Evolutionary conservation across 2,329 filamentous ascomycete genomes (phyloP), one percentile per base, ranked within the genome.

Genomic region (Claviceps fusiformis): DNA sequence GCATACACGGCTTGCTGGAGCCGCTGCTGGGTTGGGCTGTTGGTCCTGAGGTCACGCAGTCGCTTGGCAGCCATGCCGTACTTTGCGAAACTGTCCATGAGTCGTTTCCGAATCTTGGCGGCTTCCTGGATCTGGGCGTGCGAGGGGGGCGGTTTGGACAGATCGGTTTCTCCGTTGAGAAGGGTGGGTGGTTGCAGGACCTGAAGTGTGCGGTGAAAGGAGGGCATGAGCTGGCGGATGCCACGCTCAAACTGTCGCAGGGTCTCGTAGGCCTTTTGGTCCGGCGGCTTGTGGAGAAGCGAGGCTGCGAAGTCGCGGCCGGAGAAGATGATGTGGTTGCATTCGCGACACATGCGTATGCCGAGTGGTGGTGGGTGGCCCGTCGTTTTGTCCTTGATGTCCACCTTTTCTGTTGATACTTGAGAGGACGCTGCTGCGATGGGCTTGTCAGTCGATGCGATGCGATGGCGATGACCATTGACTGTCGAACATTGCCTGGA

Each of bases 341-440:
- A 98, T 55, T 95, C 89, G 63, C 86, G 87, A 70, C 93, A 98
- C 80, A 98, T 92, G 46, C 93, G 83, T 17, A 98, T 75, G 64
- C 95, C 89, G 19, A 19, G 19, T 47, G 97, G 71, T 54, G 81
- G 83, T 46, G 95, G 68, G 58, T 84, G 79, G 15, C 71, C 72
- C 19, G n/a, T 24, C 7, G 59, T 63, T 53, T 52, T 62, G 29
- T 61, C 61, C 8, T 64, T 58, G 0, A 63, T 39, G 2, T 63
- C 59, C 5, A 64, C 63, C 59, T 79, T 78, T 63, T 66, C 75
- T 59, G 62, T 81, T 64, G 67, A 70, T 11, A 57, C 48, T 15
- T 58, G 60, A 15, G 63, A 58, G 27, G 60, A 60, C 61, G 55
- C 35, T 37, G n/a, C 7, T 13, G 31, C 43, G 33, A 43, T 13